Evolutionary conservation across 2,329 filamentous ascomycete species (phyloP).

Genomic region (Lizonia empirigonia): DNA sequence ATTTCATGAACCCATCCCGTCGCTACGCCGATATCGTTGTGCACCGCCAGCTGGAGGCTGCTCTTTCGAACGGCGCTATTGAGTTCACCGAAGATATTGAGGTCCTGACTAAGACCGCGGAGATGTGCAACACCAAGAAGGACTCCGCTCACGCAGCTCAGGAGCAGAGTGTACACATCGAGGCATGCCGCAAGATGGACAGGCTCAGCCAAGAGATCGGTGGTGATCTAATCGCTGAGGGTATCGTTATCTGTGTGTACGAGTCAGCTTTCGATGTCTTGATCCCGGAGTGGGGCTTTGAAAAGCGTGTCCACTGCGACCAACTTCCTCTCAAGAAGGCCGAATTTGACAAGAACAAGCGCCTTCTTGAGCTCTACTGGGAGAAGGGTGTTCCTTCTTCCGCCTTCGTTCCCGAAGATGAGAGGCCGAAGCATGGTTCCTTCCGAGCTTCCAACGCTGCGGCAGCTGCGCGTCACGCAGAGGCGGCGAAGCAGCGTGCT

Average conservation of each 20-base stretch:
- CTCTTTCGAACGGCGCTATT: constrained; percentile 78
- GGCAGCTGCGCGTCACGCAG: constrained; percentile 77
- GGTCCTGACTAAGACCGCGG: constrained; percentile 85
- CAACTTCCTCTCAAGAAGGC: constrained; percentile 98
- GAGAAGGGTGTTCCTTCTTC: constrained; percentile 98
- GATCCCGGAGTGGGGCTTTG: constrained; percentile 97
- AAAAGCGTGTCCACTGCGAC: constrained; percentile 99
- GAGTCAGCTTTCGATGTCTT: constrained; percentile 98
- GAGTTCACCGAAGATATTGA: constrained; percentile 92
- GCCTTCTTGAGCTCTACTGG: constrained; percentile 96
- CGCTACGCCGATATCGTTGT: constrained; percentile 95
- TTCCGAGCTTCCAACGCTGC: constrained; percentile 76
- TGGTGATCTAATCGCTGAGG: constrained; percentile 91
- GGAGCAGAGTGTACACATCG: constrained; percentile 98
- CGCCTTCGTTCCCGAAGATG: constrained; percentile 94
- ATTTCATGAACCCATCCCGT: constrained; percentile 94
- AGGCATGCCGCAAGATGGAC: constrained; percentile 95
- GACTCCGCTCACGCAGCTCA: constrained; percentile 97
- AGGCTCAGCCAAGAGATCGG: constrained; percentile 84
- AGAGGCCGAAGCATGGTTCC: constrained; percentile 82
- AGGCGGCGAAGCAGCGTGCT: constrained; percentile 78
- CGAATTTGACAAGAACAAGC: constrained; percentile 97
- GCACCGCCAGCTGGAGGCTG: constrained; percentile 89
- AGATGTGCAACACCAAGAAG: constrained; percentile 98
- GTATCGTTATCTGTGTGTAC: constrained; percentile 95